A percentile compares a stretch with the other conserved stretches of the same genome.
These are phyloP conservation scores for Symbiodinium natans DNA, from an alignment of 73 alveolate genomes.

Conservation along the genomic window DNA sequence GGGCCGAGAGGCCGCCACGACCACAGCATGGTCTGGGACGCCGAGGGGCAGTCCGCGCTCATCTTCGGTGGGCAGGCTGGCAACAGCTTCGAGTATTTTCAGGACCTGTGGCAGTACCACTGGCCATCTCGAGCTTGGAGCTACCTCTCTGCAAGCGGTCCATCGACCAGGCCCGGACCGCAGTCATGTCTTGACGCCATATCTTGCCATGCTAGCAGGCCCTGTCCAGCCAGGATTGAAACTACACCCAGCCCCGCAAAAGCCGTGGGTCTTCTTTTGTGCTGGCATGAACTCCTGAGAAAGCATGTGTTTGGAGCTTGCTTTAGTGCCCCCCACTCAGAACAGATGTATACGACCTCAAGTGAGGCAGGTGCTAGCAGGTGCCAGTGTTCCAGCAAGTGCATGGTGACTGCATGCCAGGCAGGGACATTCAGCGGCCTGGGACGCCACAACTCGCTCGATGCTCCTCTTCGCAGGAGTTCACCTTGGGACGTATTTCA, in stretches of 20 bases:
- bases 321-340: no score
- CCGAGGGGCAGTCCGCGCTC: not conserved
- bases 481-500: not conserved
- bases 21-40: conserved; percentile 23
- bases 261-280: no score
- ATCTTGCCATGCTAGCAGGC: no score
- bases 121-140: not conserved
- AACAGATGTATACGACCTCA: no score
- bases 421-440: conserved; percentile 4
- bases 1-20: conserved; percentile 8
- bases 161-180: not conserved
- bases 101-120: conserved; percentile 28
- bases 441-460: conserved; percentile 25
- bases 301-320: no score
- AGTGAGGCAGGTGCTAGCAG: no score
- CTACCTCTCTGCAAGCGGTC: not conserved
- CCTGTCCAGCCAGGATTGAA: no score
- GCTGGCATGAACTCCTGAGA: no score
- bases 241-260: no score
- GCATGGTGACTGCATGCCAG: not conserved
- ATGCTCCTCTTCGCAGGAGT: conserved; percentile 18
- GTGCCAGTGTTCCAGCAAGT: no score
- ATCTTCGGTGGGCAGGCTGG: conserved; percentile 12
- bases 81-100: not conserved
- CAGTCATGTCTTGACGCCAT: no score